Evolutionary conservation across 2,329 filamentous ascomycete genomes (phyloP).

Genomic region (Westerdykella ornata): DNA sequence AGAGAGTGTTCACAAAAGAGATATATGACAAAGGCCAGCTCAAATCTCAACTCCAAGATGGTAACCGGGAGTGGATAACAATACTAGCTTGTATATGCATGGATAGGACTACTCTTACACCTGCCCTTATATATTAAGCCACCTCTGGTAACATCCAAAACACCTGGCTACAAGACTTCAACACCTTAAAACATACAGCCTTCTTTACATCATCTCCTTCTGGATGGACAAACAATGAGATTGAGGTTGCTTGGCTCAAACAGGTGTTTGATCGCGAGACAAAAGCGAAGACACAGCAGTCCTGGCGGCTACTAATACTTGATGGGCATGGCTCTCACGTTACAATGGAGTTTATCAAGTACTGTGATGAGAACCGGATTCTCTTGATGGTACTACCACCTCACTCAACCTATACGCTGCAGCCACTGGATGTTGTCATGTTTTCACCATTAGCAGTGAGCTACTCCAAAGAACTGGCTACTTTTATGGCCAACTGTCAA

Average conservation of each 20-base stretch:
- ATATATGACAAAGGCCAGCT: not conserved
- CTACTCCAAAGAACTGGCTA: constrained; percentile 1
- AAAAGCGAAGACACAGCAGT: constrained; percentile 2
- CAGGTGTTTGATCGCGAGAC: constrained; percentile 7
- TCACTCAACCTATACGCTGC: constrained; percentile 3
- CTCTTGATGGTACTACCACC: not conserved
- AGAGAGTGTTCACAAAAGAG: not conserved
- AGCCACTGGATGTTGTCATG: constrained; percentile 1
- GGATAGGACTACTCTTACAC: constrained; percentile 2
- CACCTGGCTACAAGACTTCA: not conserved
- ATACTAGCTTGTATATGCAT: not conserved
- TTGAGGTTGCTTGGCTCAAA: constrained; percentile 6
- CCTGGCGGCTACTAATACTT: constrained; percentile 8
- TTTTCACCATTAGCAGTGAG: not conserved
- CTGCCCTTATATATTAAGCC: constrained; percentile 8
- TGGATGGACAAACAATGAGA: constrained; percentile 13
- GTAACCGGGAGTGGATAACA: constrained; percentile 2
- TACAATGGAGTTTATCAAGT: constrained; percentile 10
- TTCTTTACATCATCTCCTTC: constrained; percentile 4
- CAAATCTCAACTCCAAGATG: not conserved
- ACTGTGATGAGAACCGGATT: constrained; percentile 9
- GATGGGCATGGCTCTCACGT: constrained; percentile 12
- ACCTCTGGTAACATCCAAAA: constrained; percentile 1
- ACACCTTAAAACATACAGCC: not conserved
- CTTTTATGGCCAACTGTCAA: constrained; percentile 1